These are phyloP conservation scores for Dimargaris cristalligena DNA, from an alignment of 192 early-diverging fungal genomes.

Conservation along the genomic window DNA sequence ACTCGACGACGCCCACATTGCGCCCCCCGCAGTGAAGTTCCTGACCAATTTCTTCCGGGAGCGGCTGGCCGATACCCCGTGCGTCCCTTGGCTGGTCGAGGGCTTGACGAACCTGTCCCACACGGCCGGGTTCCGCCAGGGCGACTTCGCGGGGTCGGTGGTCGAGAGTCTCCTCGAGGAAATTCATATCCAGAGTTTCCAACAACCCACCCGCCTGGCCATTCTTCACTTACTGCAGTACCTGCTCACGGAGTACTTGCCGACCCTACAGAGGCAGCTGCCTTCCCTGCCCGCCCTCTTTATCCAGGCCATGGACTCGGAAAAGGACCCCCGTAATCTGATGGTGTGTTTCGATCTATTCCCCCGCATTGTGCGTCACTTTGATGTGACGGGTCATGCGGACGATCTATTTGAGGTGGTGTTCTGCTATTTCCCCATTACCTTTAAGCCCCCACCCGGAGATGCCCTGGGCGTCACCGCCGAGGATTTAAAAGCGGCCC, in stretches of 20 bases:
- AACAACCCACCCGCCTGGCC: slow-evolving; percentile 60
- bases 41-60: slow-evolving; percentile 61
- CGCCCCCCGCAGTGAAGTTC: slow-evolving; percentile 10
- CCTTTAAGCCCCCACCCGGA: slow-evolving; percentile 87
- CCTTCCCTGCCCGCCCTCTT: slow-evolving; percentile 66
- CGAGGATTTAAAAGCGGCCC: slow-evolving; percentile 66
- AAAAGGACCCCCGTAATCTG: slow-evolving; percentile 97
- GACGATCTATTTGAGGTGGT: slow-evolving; percentile 93
- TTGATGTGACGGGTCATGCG: slow-evolving; percentile 61
- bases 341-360: slow-evolving; percentile 70
- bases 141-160: slow-evolving; percentile 33
- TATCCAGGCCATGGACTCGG: slow-evolving; percentile 80
- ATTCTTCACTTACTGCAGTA: slow-evolving; percentile 57
- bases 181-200: slow-evolving; percentile 82
- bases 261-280: slow-evolving; percentile 45
- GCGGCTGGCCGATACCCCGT: slow-evolving; percentile 50
- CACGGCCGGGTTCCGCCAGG: slow-evolving; percentile 38
- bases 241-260: slow-evolving; percentile 33
- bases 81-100: slow-evolving; percentile 44
- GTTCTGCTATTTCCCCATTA: slow-evolving; percentile 99
- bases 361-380: slow-evolving; percentile 44
- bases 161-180: slow-evolving; percentile 52
- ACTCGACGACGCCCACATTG: background rate
- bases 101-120: slow-evolving; percentile 41
- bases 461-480: slow-evolving; percentile 91